Evolutionary conservation across 352 stramenopile species (phyloP), one percentile per base, ranked within the genome.

Genomic region (Globisporangium paroecandrum): DNA sequence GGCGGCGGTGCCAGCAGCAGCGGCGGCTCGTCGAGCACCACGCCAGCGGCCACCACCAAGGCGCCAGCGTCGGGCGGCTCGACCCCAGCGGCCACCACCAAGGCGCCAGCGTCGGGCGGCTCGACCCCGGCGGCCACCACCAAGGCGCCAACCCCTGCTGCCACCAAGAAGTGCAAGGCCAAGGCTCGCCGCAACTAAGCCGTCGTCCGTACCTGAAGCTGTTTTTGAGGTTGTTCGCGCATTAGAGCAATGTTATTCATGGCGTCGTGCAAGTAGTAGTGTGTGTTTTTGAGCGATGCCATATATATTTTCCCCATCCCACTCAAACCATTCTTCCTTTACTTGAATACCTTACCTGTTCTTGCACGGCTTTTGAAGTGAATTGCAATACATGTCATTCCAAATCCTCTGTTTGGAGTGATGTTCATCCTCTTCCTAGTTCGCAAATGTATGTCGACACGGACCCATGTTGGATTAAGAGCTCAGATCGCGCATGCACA

Each of bases 111-210:
- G 12, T 27, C 70, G 0, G 66, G 60, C 1, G 60, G 56, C 3
- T 58, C 65, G 27, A 55, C 69, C 38, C 59, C 68, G 20, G 58
- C 47, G 41, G 57, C 51, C 4, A 54, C 68, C 22, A 54, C 65
- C 7, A 63, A 60, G 63, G 66, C 60, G 36, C 62, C 24, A 58
- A 64, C 64, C 13, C 64, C 64, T 29, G 32, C 64, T 22, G 32
- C 64, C 25, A 69, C 64, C 38, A 69, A 67, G 62, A 67, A 67
- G 51, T 67, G 62, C 51, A 67, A 67, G 62, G 62, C 51, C 12
- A 67, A 67, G 62, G 22, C 62, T 22, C 62, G 62, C 51, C 62
- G 62, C 32, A 67, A 67, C 62, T 67, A 67, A 66, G 61, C 57
- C 41, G 58, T 47, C n/a, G 5, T 7, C n/a, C 7, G n/a, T 41